Evolutionary conservation across 495 filamentous ascomycete species (phyloP).

Genomic region (Podospora sp.): DNA sequence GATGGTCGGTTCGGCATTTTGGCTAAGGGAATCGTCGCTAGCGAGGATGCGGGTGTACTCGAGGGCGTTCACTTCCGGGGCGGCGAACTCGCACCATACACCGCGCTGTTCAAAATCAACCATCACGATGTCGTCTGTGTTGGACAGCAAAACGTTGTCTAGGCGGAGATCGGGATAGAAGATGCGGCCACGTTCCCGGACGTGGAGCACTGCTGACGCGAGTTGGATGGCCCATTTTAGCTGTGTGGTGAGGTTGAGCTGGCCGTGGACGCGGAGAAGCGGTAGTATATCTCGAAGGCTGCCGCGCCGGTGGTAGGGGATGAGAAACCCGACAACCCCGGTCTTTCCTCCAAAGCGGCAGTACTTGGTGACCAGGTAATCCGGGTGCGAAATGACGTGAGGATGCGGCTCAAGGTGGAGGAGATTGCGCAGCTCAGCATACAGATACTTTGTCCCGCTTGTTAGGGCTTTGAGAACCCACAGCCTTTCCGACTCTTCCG

Average conservation of each 20-base stretch:
- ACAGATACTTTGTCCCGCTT: conserved; percentile 52
- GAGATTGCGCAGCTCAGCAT: conserved; percentile 50
- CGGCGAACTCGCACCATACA: conserved; percentile 53
- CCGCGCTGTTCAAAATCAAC: conserved; percentile 58
- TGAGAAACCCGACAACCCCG: conserved; percentile 50
- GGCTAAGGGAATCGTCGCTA: conserved; percentile 24
- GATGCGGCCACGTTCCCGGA: conserved; percentile 38
- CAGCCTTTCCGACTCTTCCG: conserved; percentile 20
- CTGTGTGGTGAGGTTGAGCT: conserved; percentile 38
- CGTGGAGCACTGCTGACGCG: conserved; percentile 43
- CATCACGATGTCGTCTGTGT: conserved; percentile 45
- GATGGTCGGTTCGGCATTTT: conserved; percentile 27
- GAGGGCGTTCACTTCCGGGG: conserved; percentile 53
- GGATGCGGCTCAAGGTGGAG: conserved; percentile 45
- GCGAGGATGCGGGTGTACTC: conserved; percentile 50
- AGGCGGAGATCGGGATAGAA: conserved; percentile 55
- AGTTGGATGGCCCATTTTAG: conserved; percentile 51
- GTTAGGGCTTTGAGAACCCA: conserved; percentile 55
- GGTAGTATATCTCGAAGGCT: conserved; percentile 49
- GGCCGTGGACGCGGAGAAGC: conserved; percentile 42
- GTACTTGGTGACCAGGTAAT: conserved; percentile 49
- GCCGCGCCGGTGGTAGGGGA: conserved; percentile 45
- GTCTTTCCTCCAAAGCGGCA: conserved; percentile 50
- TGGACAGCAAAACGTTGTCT: conserved; percentile 51
- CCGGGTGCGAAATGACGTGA: conserved; percentile 45